Percentiles rank a stretch among this genome's conserved stretches.
These are phyloP conservation scores for Ceratocystis papillata DNA, from an alignment of 2,329 filamentous ascomycete genomes.

Conservation along the genomic window DNA sequence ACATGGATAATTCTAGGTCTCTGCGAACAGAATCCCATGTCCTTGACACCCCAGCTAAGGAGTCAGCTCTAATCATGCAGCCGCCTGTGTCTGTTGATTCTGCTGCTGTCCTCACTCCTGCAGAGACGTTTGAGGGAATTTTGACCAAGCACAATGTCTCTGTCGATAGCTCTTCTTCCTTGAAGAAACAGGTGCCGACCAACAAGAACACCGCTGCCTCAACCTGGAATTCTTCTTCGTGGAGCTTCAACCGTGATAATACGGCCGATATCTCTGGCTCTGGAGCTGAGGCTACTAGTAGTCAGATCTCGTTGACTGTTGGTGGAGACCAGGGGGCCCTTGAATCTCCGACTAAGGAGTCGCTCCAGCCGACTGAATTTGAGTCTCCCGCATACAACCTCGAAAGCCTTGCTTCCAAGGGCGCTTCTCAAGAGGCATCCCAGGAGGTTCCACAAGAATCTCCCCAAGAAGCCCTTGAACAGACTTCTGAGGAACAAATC, in stretches of 20 bases:
- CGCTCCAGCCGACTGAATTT: background rate
- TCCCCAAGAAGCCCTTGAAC: too few relatives aligned
- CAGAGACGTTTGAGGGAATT: background rate
- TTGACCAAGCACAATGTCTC: background rate
- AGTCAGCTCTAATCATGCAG: background rate
- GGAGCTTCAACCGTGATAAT: constrained; percentile 9
- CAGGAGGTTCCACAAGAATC: too few relatives aligned
- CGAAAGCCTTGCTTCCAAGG: background rate
- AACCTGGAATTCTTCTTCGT: constrained; percentile 4
- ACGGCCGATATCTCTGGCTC: background rate
- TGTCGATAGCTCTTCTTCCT: background rate
- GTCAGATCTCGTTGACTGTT: background rate
- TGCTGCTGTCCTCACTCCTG: background rate
- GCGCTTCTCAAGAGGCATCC: too few relatives aligned
- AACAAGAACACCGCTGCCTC: background rate
- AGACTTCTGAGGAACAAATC: background rate
- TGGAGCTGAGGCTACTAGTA: background rate
- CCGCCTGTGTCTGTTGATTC: background rate
- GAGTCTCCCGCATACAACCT: background rate
- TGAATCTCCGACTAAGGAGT: background rate
- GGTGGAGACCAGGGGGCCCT: background rate
- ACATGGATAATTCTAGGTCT: background rate
- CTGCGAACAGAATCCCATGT: background rate
- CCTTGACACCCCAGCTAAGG: background rate
- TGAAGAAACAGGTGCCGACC: background rate